Percentiles rank a stretch among this genome's conserved stretches.
phyloP scores from a whole-genome alignment of 257 asterid species.

The Thymus mandschuricus region DNA sequence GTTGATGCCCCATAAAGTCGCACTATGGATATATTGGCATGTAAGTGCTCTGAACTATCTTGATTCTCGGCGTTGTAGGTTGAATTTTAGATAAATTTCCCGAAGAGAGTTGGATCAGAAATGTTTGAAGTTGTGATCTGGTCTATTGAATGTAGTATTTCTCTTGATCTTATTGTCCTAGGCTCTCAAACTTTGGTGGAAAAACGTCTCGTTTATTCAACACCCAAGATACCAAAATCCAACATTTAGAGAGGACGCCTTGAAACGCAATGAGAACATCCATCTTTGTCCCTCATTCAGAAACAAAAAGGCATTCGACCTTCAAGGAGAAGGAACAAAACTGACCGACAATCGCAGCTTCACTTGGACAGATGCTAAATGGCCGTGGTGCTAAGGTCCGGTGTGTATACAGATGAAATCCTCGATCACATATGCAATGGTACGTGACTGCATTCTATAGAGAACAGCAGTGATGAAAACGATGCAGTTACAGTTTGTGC shows the following conservation, averaged over 20 bases:
- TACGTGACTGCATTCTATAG: neutral
- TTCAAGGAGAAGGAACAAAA: constrained; percentile 35
- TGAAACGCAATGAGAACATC: constrained; percentile 50
- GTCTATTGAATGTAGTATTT: constrained; percentile 4
- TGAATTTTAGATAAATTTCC: neutral
- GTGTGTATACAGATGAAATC: neutral
- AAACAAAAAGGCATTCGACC: constrained; percentile 20
- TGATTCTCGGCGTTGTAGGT: neutral
- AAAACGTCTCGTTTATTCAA: constrained; percentile 61
- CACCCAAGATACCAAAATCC: constrained; percentile 76
- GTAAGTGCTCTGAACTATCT: constrained; percentile 43
- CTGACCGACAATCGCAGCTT: constrained; percentile 43
- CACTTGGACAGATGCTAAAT: constrained; percentile 83
- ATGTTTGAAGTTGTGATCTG: constrained; percentile 16
- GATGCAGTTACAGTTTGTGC: too few relatives aligned
- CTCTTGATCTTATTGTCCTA: constrained; percentile 26
- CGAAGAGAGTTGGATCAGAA: neutral
- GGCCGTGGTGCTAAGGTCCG: constrained; percentile 81
- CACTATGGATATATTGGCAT: constrained; percentile 96
- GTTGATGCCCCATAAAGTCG: constrained; percentile 98
- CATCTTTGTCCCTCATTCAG: constrained; percentile 41
- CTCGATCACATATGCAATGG: neutral
- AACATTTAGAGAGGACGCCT: constrained; percentile 58
- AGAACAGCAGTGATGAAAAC: too few relatives aligned
- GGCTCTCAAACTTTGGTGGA: constrained; percentile 96